phyloP scores from a whole-genome alignment of 1,284 basidiomycete species.

The Blastosporella zonata region DNA sequence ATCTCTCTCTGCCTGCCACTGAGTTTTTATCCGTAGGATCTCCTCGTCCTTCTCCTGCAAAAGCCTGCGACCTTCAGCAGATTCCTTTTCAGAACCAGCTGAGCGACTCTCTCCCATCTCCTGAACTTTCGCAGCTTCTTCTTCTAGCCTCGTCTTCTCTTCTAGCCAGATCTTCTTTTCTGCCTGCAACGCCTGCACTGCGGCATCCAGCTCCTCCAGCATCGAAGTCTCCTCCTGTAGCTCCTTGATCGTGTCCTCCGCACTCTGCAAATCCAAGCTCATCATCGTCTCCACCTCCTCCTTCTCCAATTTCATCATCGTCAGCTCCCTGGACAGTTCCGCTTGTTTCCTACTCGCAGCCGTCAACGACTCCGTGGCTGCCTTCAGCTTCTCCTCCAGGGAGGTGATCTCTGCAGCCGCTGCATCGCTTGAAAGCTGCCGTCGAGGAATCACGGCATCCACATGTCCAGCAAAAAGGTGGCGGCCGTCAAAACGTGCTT shows the following conservation, averaged over 20 bases:
- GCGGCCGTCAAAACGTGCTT: slow-evolving; percentile 69
- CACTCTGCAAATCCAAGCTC: slow-evolving; percentile 59
- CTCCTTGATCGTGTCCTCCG: slow-evolving; percentile 58
- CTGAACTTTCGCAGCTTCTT: slow-evolving; percentile 33
- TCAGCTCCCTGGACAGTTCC: slow-evolving; percentile 58
- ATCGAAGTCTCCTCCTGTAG: slow-evolving; percentile 60
- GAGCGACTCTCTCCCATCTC: slow-evolving; percentile 44
- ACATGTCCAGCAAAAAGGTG: slow-evolving; percentile 80
- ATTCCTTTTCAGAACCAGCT: slow-evolving; percentile 36
- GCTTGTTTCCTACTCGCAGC: slow-evolving; percentile 58
- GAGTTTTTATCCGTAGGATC: slow-evolving; percentile 45
- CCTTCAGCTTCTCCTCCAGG: slow-evolving; percentile 59
- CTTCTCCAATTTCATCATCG: slow-evolving; percentile 59
- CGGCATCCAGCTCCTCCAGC: slow-evolving; percentile 50
- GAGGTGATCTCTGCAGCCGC: slow-evolving; percentile 39
- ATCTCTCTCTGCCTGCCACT: slow-evolving; percentile 52
- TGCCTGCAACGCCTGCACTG: slow-evolving; percentile 46
- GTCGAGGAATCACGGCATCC: slow-evolving; percentile 53
- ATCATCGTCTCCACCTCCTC: slow-evolving; percentile 60
- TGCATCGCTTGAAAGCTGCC: slow-evolving; percentile 35
- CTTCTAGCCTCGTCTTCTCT: slow-evolving; percentile 47
- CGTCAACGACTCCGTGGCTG: slow-evolving; percentile 52
- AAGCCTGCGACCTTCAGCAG: slow-evolving; percentile 34
- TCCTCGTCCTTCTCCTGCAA: slow-evolving; percentile 49
- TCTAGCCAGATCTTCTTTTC: slow-evolving; percentile 54